Evolutionary conservation across 2,329 filamentous ascomycete genomes (phyloP).

Genomic region (Colletotrichum nymphaeae): DNA sequence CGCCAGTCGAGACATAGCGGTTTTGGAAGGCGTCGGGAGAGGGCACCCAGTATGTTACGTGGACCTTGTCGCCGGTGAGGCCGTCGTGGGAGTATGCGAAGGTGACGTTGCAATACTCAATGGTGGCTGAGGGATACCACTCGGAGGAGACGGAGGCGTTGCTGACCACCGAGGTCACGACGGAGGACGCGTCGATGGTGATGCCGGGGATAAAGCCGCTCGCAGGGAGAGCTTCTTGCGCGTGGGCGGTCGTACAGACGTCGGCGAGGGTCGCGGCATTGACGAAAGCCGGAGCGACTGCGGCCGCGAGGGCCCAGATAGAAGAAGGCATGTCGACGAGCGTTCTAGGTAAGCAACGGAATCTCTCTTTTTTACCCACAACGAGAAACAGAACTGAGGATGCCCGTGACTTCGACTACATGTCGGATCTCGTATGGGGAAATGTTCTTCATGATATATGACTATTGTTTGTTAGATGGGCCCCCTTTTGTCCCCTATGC

Average conservation of each 20-base stretch:
- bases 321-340: background rate
- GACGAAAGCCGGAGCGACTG: constrained; percentile 18
- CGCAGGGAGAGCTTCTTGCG: constrained; percentile 38
- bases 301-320: background rate
- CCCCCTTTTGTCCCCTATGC: background rate
- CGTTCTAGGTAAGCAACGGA: background rate
- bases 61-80: constrained; percentile 44
- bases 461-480: background rate
- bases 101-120: constrained; percentile 58
- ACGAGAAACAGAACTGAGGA: background rate
- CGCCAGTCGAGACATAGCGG: constrained; percentile 58
- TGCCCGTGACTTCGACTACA: background rate
- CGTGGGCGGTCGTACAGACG: constrained; percentile 38
- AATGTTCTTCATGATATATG: constrained; percentile 12
- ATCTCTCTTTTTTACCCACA: background rate
- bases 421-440: background rate
- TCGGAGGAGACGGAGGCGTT: constrained; percentile 44
- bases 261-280: constrained; percentile 37
- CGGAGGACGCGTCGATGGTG: constrained; percentile 42
- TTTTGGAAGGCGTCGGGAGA: constrained; percentile 55
- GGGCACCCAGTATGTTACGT: constrained; percentile 55
- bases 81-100: constrained; percentile 58
- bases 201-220: constrained; percentile 41
- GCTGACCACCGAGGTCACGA: constrained; percentile 44
- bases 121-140: constrained; percentile 45